Base-by-base conservation (phyloP, 352 stramenopile species). In the Pythium vanterpoolii region DNA sequence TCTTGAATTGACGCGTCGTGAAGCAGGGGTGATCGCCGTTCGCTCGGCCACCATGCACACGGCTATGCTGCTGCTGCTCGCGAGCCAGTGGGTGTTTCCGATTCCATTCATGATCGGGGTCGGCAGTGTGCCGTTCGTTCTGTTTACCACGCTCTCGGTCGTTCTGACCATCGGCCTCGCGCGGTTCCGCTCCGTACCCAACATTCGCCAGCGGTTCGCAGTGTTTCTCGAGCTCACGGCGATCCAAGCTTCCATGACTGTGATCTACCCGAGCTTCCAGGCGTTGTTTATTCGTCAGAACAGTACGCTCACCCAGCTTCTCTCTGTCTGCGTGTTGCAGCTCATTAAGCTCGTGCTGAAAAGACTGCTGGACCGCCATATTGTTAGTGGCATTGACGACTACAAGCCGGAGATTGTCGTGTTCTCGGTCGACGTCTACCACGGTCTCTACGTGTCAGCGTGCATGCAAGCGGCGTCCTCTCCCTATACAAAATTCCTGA, bases 321-420 rank as follows among this genome's bases (percentile, higher is more conserved):
- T 23, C 2, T 69, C 77, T 42, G 56, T 77, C 9, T 24, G 43
- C 2, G 16, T 74, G 5, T 26, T 82, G 1, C 60, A 68, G n/a
- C 26, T 60, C 2, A 64, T 84, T 13, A 84, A 84, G 16, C 30
- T 76, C 11, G 18, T 46, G 0, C 49, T 84, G n/a, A 81, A 79
- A 51, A 71, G 72, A 23, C 30, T 77, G 5, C 49, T 77, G 36
- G 72, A 16, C 10, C 21, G 18, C 30, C 36, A 36, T 16, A 48
- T 54, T 19, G 21, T 21, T 16, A 18, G 27, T 14, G 26, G 27
- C 23, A 34, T 56, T 18, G 56, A 63, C 13, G 56, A 63, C 45
- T 56, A 26, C 45, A 50, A 47, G 38, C 56, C 56, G 4, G 56
- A 63, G 27, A 40, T 56, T 13, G 31, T 45, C 1, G 36, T 63